phyloP scores from a whole-genome alignment of 108 stramenopile genomes.

The Nitzschia palea region DNA sequence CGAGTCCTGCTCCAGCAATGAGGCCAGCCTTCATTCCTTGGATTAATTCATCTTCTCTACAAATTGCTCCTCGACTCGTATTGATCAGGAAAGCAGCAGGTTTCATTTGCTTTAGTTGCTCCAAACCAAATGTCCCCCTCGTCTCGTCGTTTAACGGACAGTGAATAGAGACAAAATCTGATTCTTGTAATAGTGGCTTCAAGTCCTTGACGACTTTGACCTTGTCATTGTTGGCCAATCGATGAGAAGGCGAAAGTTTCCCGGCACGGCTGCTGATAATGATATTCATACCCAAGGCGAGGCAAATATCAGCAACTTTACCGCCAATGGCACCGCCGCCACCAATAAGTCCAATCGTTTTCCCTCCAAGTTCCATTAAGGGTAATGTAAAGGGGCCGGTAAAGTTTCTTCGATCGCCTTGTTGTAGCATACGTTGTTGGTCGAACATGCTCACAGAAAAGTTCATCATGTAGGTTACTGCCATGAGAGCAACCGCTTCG shows the following conservation, averaged over 20 bases:
- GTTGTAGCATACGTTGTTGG: slow-evolving; percentile 67
- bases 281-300: slow-evolving; percentile 87
- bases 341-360: slow-evolving; percentile 84
- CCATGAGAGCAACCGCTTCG: slow-evolving; percentile 88
- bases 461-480: slow-evolving; percentile 86
- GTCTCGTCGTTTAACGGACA: slow-evolving; percentile 87
- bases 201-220: slow-evolving; percentile 61
- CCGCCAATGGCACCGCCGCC: slow-evolving; percentile 89
- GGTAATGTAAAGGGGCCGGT: slow-evolving; percentile 72
- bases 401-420: slow-evolving; percentile 67
- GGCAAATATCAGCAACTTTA: slow-evolving; percentile 76
- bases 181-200: slow-evolving; percentile 48
- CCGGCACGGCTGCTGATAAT: slow-evolving; percentile 68
- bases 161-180: slow-evolving; percentile 87
- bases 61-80: slow-evolving; percentile 85
- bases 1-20: slow-evolving; percentile 86
- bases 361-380: slow-evolving; percentile 69
- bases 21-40: slow-evolving; percentile 59
- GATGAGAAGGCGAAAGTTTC: slow-evolving; percentile 55
- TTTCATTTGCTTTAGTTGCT: slow-evolving; percentile 81
- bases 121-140: slow-evolving; percentile 65
- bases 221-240: slow-evolving; percentile 45
- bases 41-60: slow-evolving; percentile 82
- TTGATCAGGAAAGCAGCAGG: slow-evolving; percentile 89
- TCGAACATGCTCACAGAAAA: slow-evolving; percentile 76